Conservation (phyloP, 208 protist species). For the Leishmania arabica region DNA sequence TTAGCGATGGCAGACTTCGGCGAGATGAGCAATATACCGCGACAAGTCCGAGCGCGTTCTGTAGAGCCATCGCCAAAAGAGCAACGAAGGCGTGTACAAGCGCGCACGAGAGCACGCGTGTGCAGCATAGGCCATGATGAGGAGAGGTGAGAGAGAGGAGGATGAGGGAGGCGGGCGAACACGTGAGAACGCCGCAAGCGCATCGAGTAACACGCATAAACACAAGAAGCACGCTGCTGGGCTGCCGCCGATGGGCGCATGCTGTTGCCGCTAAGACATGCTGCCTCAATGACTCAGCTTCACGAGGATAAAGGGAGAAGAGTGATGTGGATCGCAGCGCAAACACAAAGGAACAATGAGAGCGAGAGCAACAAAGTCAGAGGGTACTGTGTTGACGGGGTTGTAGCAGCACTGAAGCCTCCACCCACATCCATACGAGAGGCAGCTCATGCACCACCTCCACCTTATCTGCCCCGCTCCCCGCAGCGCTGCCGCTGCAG, state of each 20-base stretch:
- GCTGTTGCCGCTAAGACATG: not conserved
- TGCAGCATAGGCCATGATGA: not conserved
- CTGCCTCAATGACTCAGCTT: not conserved
- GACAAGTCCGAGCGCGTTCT: not conserved
- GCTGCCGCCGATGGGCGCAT: not conserved
- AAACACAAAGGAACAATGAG: not conserved
- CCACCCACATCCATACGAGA: not conserved
- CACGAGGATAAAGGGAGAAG: not conserved
- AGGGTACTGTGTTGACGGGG: not conserved
- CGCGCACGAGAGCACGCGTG: not conserved
- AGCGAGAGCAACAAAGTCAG: not conserved
- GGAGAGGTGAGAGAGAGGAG: not conserved
- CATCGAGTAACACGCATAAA: not conserved
- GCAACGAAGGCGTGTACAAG: not conserved
- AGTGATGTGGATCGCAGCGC: not conserved
- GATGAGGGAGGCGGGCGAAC: not conserved
- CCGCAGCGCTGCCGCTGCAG: not conserved
- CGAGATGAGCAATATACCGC: not conserved
- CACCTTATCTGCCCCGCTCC: not conserved
- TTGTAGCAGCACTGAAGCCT: not conserved
- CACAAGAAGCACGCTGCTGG: not conserved
- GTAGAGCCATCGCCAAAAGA: not conserved
- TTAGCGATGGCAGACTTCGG: not conserved
- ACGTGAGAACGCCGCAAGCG: not conserved
- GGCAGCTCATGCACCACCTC: not conserved